Percentiles rank a stretch among this genome's conserved stretches.
Evolutionary conservation across 2,329 filamentous ascomycete species (phyloP).

Genomic region (Alternaria infectoria): DNA sequence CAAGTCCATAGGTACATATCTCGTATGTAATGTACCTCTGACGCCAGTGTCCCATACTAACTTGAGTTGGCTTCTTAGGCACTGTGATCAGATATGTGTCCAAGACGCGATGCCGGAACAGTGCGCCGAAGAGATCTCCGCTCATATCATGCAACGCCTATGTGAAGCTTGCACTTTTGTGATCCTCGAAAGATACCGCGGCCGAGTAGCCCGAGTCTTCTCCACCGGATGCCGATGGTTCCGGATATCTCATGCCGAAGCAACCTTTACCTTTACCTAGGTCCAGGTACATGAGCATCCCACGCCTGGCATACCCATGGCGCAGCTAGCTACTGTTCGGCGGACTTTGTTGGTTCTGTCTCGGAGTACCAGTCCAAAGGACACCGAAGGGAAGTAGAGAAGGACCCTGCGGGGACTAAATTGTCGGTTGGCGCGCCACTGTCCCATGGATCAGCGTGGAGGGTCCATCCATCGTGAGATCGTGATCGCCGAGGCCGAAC

Average conservation of each 20-base stretch:
- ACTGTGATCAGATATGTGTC: not conserved
- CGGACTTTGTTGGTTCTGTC: not conserved
- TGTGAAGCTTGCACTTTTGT: not conserved
- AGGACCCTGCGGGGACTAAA: constrained; percentile 2
- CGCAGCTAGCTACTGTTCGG: not conserved
- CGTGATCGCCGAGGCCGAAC: constrained; percentile 6
- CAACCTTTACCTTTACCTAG: not conserved
- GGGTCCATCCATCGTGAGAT: constrained; percentile 9
- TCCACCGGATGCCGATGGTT: not conserved
- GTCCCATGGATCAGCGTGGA: not conserved
- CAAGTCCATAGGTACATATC: not conserved
- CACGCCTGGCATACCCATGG: not conserved
- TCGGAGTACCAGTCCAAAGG: not conserved
- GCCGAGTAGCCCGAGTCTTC: not conserved
- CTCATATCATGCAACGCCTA: not conserved
- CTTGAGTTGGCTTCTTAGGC: not conserved
- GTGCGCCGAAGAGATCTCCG: not conserved
- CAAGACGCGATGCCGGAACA: not conserved
- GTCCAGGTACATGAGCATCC: not conserved
- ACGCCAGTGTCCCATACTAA: not conserved
- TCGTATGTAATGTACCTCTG: not conserved
- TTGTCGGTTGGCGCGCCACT: constrained; percentile 4
- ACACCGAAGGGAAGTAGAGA: not conserved
- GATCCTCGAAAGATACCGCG: not conserved
- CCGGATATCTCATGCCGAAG: not conserved